These are phyloP conservation scores for Nectriaceae sp. DNA, from an alignment of 2,329 filamentous ascomycete species.

Conservation along the genomic window DNA sequence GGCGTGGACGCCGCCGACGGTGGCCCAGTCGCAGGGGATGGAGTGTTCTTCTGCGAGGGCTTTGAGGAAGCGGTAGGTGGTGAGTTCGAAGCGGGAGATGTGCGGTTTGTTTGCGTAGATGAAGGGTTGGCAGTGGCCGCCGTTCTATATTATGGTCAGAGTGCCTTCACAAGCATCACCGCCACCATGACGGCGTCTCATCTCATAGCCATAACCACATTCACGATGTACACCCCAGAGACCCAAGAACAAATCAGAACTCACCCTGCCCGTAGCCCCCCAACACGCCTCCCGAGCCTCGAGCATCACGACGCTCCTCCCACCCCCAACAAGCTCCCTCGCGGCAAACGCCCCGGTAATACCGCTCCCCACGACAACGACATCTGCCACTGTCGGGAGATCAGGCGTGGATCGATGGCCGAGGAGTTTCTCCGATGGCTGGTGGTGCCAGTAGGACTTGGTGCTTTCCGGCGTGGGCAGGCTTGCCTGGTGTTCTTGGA, in stretches of 20 bases:
- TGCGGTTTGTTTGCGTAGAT: slow-evolving; percentile 62
- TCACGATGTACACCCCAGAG: not conserved
- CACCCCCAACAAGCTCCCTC: slow-evolving; percentile 56
- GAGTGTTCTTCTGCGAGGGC: slow-evolving; percentile 56
- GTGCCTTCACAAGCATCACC: not conserved
- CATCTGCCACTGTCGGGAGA: slow-evolving; percentile 64
- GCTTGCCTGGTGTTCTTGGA: slow-evolving; percentile 44
- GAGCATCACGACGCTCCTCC: slow-evolving; percentile 66
- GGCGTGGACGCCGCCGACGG: slow-evolving; percentile 63
- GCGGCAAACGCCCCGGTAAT: slow-evolving; percentile 76
- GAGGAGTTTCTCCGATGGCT: slow-evolving; percentile 64
- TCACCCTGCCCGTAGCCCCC: slow-evolving; percentile 79
- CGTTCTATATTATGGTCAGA: slow-evolving; percentile 49
- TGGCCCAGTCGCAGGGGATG: slow-evolving; percentile 71
- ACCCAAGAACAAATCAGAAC: slow-evolving; percentile 30
- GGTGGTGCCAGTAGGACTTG: slow-evolving; percentile 72
- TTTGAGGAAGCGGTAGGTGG: slow-evolving; percentile 63
- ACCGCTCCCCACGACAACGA: slow-evolving; percentile 74
- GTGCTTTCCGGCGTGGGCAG: slow-evolving; percentile 64
- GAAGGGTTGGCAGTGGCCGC: slow-evolving; percentile 74
- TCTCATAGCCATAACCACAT: not conserved
- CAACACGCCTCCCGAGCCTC: slow-evolving; percentile 80
- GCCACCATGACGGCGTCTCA: too few species aligned
- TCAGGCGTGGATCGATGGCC: slow-evolving; percentile 68
- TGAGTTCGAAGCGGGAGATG: slow-evolving; percentile 71